Evolutionary conservation across 106 monocot species (phyloP), one percentile per base, ranked within the genome.

Genomic region (Dioscorea alata): DNA sequence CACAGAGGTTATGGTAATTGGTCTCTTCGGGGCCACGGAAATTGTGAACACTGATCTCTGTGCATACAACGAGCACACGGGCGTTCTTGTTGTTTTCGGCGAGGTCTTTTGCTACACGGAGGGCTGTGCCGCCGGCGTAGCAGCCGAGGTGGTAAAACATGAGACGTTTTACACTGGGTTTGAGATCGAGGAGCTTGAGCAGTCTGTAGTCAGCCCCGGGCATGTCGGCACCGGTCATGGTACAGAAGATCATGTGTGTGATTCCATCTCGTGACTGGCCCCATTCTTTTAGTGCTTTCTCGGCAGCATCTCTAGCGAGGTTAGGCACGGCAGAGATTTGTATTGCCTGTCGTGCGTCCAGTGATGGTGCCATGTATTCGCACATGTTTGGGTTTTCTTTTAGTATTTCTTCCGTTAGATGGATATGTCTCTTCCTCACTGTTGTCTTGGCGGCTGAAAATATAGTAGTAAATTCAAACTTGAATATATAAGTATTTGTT

Each of bases 81-180:
- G 63, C 63, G 17, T 18, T 28, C 33, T n/a, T 32, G 63, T 63
- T 34, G 33, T 63, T 63, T 33, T 63, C 63, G 33, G 63, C 63
- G 33, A 63, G 13, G 32, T 63, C 63, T 33, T 63, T 63, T 8
- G 63, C 71, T 12, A 71, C 35, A 28, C 71, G 71, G 49, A 71
- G 61, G 10, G 20, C 50, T 8, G 61, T 61, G 42, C 34, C 71
- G 20, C 53, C 53, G 53, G 53, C 53, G 53, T 53, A 53, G 53
- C 53, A 53, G 18, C 53, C 53, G 18, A 53, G 70, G n/a, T 71
- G 62, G 71, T 71, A 71, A n/a, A 71, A 48, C 71, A 61, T 61
- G 71, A 61, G 6, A 0, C 71, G 73, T 20, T 65, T 50, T 34
- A 65, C 65, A 16, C 32, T 21, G 12, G 13, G 25, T 13, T 42